phyloP scores from a whole-genome alignment of 805 yeast species.

The Allodekkera sacchari region DNA sequence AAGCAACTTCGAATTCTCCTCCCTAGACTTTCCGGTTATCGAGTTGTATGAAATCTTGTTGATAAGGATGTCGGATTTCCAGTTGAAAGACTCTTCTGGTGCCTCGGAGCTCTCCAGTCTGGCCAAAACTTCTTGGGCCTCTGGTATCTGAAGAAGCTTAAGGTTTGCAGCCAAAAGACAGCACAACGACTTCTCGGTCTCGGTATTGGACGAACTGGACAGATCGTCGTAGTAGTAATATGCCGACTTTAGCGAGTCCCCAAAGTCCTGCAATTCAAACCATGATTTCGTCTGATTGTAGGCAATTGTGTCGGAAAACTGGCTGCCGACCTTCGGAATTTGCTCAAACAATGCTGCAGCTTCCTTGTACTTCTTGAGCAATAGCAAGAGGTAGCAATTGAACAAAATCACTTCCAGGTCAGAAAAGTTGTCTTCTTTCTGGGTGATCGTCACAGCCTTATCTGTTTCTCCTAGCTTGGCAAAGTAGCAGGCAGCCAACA shows the following conservation, averaged over 20 bases:
- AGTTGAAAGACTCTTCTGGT: constrained; percentile 8
- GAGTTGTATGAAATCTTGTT: constrained; percentile 58
- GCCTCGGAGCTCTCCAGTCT: constrained; percentile 24
- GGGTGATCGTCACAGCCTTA: constrained; percentile 31
- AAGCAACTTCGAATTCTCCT: constrained; percentile 11
- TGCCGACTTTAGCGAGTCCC: constrained; percentile 36
- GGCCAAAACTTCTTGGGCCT: constrained; percentile 60
- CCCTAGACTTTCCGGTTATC: constrained; percentile 37
- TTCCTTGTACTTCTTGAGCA: constrained; percentile 33
- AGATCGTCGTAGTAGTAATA: constrained; percentile 77
- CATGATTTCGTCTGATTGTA: constrained; percentile 77
- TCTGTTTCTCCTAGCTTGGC: constrained; percentile 31
- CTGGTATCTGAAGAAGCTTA: constrained; percentile 73
- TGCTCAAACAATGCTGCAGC: constrained; percentile 30
- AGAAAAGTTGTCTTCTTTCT: constrained; percentile 15
- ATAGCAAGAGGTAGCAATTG: constrained; percentile 31
- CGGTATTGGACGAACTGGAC: constrained; percentile 44
- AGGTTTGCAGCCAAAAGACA: constrained; percentile 69
- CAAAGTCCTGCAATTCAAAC: constrained; percentile 20
- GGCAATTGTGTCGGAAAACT: constrained; percentile 65
- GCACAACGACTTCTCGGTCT: constrained; percentile 37
- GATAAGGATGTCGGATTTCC: constrained; percentile 44
- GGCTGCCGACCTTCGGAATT: constrained; percentile 34
- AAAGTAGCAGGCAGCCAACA: constrained; percentile 12
- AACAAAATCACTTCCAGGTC: constrained; percentile 30